A percentile compares a stretch with the other conserved stretches of the same genome.
phyloP scores from a whole-genome alignment of 345 rosid genomes.

The Lepidium africanum region DNA sequence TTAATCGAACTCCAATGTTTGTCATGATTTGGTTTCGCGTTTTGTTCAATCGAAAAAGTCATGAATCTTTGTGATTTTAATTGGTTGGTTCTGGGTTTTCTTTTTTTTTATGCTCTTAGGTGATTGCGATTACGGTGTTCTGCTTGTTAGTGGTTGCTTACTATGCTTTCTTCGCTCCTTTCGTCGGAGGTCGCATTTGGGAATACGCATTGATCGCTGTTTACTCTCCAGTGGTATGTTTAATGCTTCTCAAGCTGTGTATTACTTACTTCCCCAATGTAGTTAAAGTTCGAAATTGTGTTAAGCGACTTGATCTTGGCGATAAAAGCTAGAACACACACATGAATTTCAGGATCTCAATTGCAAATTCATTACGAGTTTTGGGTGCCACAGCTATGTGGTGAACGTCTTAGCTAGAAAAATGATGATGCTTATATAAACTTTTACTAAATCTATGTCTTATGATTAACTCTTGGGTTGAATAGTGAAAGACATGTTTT shows the following conservation, averaged over 20 bases:
- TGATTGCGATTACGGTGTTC: conserved; percentile 90
- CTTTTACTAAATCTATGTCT: neutral
- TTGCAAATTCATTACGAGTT: neutral
- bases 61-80: neutral
- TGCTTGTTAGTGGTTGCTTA: conserved; percentile 85
- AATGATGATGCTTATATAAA: neutral
- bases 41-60: neutral
- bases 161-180: conserved; percentile 90
- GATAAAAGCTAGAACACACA: neutral
- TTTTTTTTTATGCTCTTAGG: conserved; percentile 35
- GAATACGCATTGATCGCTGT: conserved; percentile 58
- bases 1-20: neutral
- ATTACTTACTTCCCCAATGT: neutral
- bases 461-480: neutral
- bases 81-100: conserved; percentile 2
- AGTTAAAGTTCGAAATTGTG: neutral
- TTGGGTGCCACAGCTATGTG: neutral
- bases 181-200: conserved; percentile 80
- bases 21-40: neutral
- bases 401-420: neutral
- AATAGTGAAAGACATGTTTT: neutral
- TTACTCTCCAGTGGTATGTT: conserved; percentile 86
- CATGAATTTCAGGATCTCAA: neutral
- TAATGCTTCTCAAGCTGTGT: conserved; percentile 4
- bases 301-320: neutral